Conservation (phyloP, 805 yeast genomes). For the Candida sithepensis region DNA sequence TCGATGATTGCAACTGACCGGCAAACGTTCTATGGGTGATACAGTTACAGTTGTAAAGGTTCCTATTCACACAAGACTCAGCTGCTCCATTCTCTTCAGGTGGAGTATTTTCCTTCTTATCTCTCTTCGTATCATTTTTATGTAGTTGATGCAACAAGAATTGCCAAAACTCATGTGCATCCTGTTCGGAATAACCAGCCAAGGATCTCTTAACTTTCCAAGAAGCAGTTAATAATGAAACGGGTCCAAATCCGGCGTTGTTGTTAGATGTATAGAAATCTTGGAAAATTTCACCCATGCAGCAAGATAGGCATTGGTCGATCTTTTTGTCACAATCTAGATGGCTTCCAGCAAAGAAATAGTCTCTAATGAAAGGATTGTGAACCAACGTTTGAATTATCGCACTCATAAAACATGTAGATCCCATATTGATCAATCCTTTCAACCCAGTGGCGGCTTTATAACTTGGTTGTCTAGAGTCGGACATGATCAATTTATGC, state of each 20-base stretch:
- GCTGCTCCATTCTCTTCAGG: slow-evolving; percentile 3
- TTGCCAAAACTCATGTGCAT: slow-evolving; percentile 98
- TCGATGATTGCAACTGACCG: slow-evolving; percentile 78
- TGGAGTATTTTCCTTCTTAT: slow-evolving; percentile 24
- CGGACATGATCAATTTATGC: slow-evolving; percentile 25
- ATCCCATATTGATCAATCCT: slow-evolving; percentile 92
- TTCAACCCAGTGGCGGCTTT: slow-evolving; percentile 73
- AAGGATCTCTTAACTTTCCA: slow-evolving; percentile 82
- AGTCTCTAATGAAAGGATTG: slow-evolving; percentile 80
- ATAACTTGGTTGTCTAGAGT: slow-evolving; percentile 41
- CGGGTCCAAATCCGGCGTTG: slow-evolving; percentile 74
- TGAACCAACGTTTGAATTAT: slow-evolving; percentile 87
- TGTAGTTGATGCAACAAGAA: slow-evolving; percentile 85
- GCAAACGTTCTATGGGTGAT: slow-evolving; percentile 78
- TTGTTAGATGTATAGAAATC: slow-evolving; percentile 65
- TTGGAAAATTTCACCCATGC: slow-evolving; percentile 72
- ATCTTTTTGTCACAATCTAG: slow-evolving; percentile 43
- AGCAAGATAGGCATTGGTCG: slow-evolving; percentile 73
- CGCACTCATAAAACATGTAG: slow-evolving; percentile 95
- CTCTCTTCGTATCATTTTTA: slow-evolving; percentile 34
- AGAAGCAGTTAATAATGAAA: slow-evolving; percentile 75
- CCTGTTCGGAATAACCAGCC: slow-evolving; percentile 97
- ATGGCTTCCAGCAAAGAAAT: slow-evolving; percentile 74
- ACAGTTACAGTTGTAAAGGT: slow-evolving; percentile 54
- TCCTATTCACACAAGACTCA: slow-evolving; percentile 2